A percentile compares a stretch with the other conserved stretches of the same genome.
Conservation (phyloP, 306 rosid genomes). For the Clitoria ternatea region DNA sequence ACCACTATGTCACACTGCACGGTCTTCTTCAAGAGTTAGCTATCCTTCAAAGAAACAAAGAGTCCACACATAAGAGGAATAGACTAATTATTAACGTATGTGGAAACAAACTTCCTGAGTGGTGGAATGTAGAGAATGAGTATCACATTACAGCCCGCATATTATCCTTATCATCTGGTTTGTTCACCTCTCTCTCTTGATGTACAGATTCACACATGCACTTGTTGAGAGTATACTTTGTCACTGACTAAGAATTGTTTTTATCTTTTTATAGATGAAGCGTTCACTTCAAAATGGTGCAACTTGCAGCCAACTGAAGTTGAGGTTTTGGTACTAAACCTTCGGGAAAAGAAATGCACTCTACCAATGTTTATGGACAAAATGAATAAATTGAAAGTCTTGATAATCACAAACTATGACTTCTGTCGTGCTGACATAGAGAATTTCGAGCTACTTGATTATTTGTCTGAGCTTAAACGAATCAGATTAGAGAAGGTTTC, state of each 20-base stretch:
- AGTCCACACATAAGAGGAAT: constrained; percentile 26
- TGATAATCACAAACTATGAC: constrained; percentile 38
- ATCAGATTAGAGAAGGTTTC: constrained; percentile 45
- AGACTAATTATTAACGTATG: constrained; percentile 36
- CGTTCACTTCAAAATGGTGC: constrained; percentile 32
- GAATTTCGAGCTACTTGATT: constrained; percentile 26
- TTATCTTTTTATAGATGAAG: constrained; percentile 38
- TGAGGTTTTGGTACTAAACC: constrained; percentile 49
- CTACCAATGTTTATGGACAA: constrained; percentile 37
- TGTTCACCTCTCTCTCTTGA: neutral
- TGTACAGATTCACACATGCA: neutral
- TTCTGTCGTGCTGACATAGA: constrained; percentile 26
- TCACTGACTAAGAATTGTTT: neutral
- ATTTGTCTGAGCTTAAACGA: constrained; percentile 29
- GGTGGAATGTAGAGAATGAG: constrained; percentile 36
- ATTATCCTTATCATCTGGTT: constrained; percentile 56
- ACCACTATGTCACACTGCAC: constrained; percentile 40
- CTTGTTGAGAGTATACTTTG: neutral
- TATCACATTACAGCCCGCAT: constrained; percentile 25
- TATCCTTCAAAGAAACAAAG: constrained; percentile 28
- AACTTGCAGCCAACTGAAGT: constrained; percentile 35
- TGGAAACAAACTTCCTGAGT: constrained; percentile 37
- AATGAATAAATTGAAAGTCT: constrained; percentile 43
- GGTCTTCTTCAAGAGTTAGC: constrained; percentile 58
- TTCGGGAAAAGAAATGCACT: constrained; percentile 24